A percentile compares a stretch with the other conserved stretches of the same genome.
phyloP scores from a whole-genome alignment of 495 filamentous ascomycete genomes.

The Elasticomyces elasticus region DNA sequence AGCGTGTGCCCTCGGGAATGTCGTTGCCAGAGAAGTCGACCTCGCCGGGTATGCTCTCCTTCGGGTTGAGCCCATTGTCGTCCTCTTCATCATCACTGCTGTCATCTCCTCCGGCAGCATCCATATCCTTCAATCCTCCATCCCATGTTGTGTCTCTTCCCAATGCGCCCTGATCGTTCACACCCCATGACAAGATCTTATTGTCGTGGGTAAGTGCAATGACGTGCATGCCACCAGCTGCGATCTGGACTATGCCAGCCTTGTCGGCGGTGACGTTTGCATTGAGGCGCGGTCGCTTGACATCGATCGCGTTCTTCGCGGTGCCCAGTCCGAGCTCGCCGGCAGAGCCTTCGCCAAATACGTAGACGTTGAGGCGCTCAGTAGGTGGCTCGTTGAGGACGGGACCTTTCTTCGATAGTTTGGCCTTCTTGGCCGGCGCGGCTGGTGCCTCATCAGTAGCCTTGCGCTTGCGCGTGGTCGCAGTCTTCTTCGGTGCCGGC shows the following conservation, averaged over 20 bases:
- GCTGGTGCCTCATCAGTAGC: conserved; percentile 2
- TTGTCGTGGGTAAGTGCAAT: conserved; percentile 56
- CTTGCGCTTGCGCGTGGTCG: conserved; percentile 9
- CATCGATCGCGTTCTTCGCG: conserved; percentile 50
- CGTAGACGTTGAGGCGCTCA: conserved; percentile 50
- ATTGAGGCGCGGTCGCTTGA: conserved; percentile 61
- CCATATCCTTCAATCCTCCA: conserved; percentile 51
- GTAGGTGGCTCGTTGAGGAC: conserved; percentile 34
- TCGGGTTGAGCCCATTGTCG: conserved; percentile 46
- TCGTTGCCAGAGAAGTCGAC: conserved; percentile 30
- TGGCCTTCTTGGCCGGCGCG: conserved; percentile 19
- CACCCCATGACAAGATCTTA: conserved; percentile 60
- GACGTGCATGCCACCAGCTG: conserved; percentile 58
- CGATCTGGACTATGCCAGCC: conserved; percentile 54
- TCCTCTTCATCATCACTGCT: conserved; percentile 43
- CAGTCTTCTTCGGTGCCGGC: conserved; percentile 5
- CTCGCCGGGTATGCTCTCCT: conserved; percentile 48
- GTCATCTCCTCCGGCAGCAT: conserved; percentile 37
- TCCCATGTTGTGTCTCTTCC: conserved; percentile 51
- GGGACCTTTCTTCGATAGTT: conserved; percentile 21
- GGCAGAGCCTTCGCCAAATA: conserved; percentile 58
- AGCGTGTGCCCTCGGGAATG: conserved; percentile 41
- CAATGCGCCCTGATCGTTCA: conserved; percentile 58
- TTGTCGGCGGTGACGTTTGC: conserved; percentile 44
- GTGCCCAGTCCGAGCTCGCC: conserved; percentile 60